Conservation (phyloP, 2,329 filamentous ascomycete genomes). For the Aspergillus texensis region DNA sequence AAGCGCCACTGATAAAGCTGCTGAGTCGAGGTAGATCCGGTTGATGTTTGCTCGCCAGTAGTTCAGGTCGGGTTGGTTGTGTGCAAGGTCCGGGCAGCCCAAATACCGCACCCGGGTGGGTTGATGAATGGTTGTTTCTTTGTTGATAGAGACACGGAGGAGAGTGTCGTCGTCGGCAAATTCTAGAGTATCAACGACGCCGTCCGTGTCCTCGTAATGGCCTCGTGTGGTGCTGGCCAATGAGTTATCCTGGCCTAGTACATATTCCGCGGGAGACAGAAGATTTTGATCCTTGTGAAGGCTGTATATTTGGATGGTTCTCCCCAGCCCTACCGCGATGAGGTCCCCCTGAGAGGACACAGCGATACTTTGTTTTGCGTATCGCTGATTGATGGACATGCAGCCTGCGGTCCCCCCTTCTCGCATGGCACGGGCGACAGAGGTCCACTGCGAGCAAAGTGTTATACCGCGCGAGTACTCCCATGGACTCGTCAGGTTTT, state of each 20-base stretch:
- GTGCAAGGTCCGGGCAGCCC: slow-evolving; percentile 13
- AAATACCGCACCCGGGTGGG: slow-evolving; percentile 25
- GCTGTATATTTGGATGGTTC: slow-evolving; percentile 25
- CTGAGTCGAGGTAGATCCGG: slow-evolving; percentile 25
- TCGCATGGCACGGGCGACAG: slow-evolving; percentile 17
- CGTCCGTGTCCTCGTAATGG: slow-evolving; percentile 23
- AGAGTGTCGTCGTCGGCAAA: slow-evolving; percentile 23
- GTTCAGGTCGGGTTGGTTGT: slow-evolving; percentile 1
- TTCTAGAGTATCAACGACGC: slow-evolving; percentile 22
- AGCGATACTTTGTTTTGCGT: slow-evolving; percentile 20
- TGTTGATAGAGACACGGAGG: slow-evolving; percentile 22
- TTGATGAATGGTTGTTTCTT: slow-evolving; percentile 21
- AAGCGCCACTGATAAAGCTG: slow-evolving; percentile 17
- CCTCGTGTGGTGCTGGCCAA: slow-evolving; percentile 3
- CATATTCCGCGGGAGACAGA: slow-evolving; percentile 18
- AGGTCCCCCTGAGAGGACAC: slow-evolving; percentile 19
- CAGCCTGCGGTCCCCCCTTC: slow-evolving; percentile 6
- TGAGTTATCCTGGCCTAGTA: slow-evolving; percentile 14
- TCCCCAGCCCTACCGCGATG: slow-evolving; percentile 22
- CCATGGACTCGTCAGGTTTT: background rate
- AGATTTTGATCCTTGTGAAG: slow-evolving; percentile 9
- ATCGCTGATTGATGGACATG: slow-evolving; percentile 16
- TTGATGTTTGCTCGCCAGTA: slow-evolving; percentile 25
- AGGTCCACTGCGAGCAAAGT: slow-evolving; percentile 24
- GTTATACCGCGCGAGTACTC: slow-evolving; percentile 16